These are phyloP conservation scores for Canariomyces notabilis DNA, from an alignment of 2,329 filamentous ascomycete species.

Conservation along the genomic window DNA sequence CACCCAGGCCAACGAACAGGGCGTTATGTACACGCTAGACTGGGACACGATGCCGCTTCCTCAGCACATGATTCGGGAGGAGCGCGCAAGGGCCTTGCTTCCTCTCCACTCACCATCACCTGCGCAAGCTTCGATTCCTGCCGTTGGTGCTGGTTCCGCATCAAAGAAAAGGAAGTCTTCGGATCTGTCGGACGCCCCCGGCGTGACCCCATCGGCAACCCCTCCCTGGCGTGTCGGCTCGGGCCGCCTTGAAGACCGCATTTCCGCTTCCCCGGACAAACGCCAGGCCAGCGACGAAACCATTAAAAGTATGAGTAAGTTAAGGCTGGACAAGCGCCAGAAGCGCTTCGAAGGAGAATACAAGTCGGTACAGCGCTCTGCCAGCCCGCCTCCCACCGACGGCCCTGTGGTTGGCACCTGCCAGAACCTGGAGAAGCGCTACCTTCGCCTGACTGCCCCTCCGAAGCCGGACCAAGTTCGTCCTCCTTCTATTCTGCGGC, in stretches of 20 bases:
- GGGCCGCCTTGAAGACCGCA: constrained; percentile 64
- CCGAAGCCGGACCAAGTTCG: constrained; percentile 87
- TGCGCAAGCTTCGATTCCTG: constrained; percentile 7
- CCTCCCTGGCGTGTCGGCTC: constrained; percentile 16
- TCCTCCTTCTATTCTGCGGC: constrained; percentile 70
- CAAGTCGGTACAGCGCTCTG: constrained; percentile 47
- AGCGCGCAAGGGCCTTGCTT: constrained; percentile 42
- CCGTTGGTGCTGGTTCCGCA: constrained; percentile 24
- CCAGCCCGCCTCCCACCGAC: constrained; percentile 51
- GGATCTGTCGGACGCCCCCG: constrained; percentile 46
- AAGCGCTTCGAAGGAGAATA: constrained; percentile 75
- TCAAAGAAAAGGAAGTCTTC: constrained; percentile 80
- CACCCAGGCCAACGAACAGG: constrained; percentile 69
- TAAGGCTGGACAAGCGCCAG: constrained; percentile 80
- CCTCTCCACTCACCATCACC: constrained; percentile 9
- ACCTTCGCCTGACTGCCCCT: constrained; percentile 86
- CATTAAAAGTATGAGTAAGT: constrained; percentile 70
- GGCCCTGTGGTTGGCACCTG: constrained; percentile 83
- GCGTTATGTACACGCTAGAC: constrained; percentile 67
- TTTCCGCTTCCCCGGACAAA: constrained; percentile 57
- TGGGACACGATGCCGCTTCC: constrained; percentile 82
- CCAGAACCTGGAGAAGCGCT: constrained; percentile 82
- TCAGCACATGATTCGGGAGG: constrained; percentile 73
- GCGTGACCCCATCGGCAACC: neutral
- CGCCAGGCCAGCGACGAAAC: constrained; percentile 36